A percentile compares a stretch with the other conserved stretches of the same genome.
phyloP scores from a whole-genome alignment of 2,329 filamentous ascomycete genomes.

The Stagonosporopsis chrysanthemi region DNA sequence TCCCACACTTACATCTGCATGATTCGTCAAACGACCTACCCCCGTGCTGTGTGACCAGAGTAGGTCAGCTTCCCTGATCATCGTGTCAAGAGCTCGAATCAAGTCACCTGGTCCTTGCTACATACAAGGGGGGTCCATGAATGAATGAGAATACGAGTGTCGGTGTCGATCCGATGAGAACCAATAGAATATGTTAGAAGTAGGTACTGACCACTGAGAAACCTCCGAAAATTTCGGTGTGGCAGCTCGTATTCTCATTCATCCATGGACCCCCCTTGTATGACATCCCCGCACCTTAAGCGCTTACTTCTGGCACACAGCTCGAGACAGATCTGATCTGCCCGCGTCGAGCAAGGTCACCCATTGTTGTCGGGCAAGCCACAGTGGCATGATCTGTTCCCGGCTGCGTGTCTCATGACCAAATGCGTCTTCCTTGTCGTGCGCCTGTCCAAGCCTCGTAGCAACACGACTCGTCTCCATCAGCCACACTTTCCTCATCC shows the following conservation, averaged over 20 bases:
- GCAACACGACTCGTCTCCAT: conserved; percentile 18
- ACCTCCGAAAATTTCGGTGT: no score
- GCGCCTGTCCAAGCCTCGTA: conserved; percentile 2
- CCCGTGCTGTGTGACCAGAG: conserved; percentile 7
- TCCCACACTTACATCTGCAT: not conserved
- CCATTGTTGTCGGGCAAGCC: conserved; percentile 26
- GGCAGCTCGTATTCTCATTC: no score
- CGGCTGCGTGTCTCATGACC: conserved; percentile 26
- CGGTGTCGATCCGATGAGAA: no score
- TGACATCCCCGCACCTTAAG: conserved; percentile 21
- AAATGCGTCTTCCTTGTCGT: conserved; percentile 13
- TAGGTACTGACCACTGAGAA: no score
- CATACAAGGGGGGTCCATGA: no score
- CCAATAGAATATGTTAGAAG: no score
- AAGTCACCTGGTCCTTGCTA: conserved; percentile 24
- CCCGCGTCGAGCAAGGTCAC: conserved; percentile 21
- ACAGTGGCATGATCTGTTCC: conserved; percentile 21
- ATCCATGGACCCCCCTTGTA: no score
- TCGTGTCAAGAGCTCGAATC: conserved; percentile 10
- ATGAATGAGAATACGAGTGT: no score
- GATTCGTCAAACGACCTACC: not conserved
- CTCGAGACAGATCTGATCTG: conserved; percentile 30
- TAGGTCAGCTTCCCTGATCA: conserved; percentile 2
- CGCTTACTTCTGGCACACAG: conserved; percentile 31
- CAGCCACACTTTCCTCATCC: conserved; percentile 23